Conservation (phyloP, 805 yeast species). For the Yarrowia alimentaria region DNA sequence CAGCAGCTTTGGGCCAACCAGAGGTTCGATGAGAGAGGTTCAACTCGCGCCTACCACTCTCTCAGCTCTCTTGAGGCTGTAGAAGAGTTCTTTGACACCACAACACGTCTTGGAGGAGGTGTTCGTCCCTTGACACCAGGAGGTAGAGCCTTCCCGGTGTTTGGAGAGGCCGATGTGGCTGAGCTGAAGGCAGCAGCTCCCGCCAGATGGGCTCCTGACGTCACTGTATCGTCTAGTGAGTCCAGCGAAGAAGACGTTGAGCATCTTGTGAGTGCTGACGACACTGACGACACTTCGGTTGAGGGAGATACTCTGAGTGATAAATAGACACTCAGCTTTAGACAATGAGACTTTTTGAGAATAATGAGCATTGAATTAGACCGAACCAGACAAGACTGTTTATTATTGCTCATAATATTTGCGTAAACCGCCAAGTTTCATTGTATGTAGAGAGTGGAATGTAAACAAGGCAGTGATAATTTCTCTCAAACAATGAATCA, state of each 20-base stretch:
- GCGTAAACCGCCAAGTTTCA: too few species aligned
- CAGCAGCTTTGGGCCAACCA: neutral
- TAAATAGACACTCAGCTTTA: too few species aligned
- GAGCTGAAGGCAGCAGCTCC: constrained; percentile 21
- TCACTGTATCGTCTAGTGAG: too few species aligned
- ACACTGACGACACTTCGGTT: constrained; percentile 2
- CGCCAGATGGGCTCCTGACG: constrained; percentile 10
- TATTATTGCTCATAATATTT: too few species aligned
- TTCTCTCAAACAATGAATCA: too few species aligned
- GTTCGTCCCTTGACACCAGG: neutral
- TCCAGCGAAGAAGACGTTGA: too few species aligned
- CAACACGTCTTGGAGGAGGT: constrained; percentile 9
- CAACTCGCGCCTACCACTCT: constrained; percentile 7
- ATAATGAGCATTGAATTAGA: too few species aligned
- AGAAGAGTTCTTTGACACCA: neutral
- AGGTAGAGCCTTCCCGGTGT: constrained; percentile 14
- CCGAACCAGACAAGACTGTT: too few species aligned
- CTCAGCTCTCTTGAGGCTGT: constrained; percentile 13
- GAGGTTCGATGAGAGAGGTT: constrained; percentile 1
- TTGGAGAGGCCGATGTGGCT: neutral
- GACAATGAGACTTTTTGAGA: constrained; percentile 5
- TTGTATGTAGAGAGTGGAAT: too few species aligned
- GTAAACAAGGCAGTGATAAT: too few species aligned
- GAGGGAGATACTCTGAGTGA: too few species aligned
- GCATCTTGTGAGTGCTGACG: too few species aligned